A percentile compares a stretch with the other conserved stretches of the same genome.
Conservation (phyloP, 352 stramenopile genomes). For the Thraustochytrium striatum region DNA sequence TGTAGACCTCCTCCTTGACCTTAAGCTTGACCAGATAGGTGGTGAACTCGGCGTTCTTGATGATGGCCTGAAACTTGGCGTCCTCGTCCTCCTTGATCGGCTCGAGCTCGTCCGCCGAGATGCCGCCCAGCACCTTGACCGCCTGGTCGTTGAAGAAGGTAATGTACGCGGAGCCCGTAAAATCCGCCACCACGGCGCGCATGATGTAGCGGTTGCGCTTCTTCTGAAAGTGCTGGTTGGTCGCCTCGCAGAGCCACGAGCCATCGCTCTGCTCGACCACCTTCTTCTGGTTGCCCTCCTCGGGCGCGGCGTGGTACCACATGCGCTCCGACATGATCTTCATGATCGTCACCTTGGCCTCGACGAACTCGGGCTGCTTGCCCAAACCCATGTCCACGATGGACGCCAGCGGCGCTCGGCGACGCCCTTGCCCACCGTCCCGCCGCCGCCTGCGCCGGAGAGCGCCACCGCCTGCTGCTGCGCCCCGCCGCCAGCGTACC, state of each 20-base stretch:
- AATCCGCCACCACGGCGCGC: constrained; percentile 71
- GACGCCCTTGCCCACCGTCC: constrained; percentile 75
- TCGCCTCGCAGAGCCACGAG: constrained; percentile 79
- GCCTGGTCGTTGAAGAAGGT: constrained; percentile 81
- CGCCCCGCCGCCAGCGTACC: constrained; percentile 72
- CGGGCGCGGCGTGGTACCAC: constrained; percentile 77
- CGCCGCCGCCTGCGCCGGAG: constrained; percentile 62
- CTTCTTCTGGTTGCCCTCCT: constrained; percentile 77
- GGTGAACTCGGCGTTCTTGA: neutral
- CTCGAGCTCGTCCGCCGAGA: constrained; percentile 74
- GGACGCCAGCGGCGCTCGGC: constrained; percentile 75
- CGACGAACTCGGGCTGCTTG: constrained; percentile 89
- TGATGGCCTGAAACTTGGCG: constrained; percentile 47
- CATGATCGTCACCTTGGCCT: constrained; percentile 71
- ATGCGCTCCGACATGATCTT: constrained; percentile 79
- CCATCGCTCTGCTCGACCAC: constrained; percentile 74
- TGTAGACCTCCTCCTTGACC: constrained; percentile 47
- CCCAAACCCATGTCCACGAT: constrained; percentile 93
- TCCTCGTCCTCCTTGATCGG: constrained; percentile 72
- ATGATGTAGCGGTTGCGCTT: constrained; percentile 82
- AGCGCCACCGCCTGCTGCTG: constrained; percentile 69
- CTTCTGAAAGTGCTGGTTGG: constrained; percentile 71
- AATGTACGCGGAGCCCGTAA: constrained; percentile 73
- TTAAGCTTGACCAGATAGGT: constrained; percentile 2
- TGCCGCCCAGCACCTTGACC: constrained; percentile 69